phyloP scores from a whole-genome alignment of 345 rosid species.

The Turritis glabra region DNA sequence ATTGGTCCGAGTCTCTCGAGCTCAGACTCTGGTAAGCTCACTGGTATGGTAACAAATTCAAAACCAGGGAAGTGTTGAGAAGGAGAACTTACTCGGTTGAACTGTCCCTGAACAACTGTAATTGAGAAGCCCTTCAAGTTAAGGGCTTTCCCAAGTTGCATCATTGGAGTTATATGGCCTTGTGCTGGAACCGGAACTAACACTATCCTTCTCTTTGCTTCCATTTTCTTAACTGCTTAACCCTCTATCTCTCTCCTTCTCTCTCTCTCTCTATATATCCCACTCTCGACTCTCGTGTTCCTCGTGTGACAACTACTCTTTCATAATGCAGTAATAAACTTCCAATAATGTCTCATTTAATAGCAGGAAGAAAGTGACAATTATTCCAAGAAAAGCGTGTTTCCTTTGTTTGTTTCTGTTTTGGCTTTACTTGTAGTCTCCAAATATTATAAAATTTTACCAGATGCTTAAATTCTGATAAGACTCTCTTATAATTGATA shows the following conservation, averaged over 20 bases:
- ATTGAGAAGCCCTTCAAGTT: constrained; percentile 56
- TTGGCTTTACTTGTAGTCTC: neutral
- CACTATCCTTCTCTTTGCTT: constrained; percentile 33
- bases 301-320: neutral
- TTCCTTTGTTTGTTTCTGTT: neutral
- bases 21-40: constrained; percentile 29
- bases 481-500: too few relatives aligned
- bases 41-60: constrained; percentile 41
- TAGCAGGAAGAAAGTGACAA: neutral
- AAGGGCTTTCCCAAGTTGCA: constrained; percentile 57
- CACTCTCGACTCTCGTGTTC: neutral
- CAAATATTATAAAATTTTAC: too few relatives aligned
- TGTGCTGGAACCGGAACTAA: constrained; percentile 54
- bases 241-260: neutral
- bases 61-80: constrained; percentile 21
- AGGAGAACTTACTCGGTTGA: constrained; percentile 35
- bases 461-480: too few relatives aligned
- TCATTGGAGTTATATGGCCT: constrained; percentile 68
- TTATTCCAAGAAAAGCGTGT: neutral
- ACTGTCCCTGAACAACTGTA: constrained; percentile 41
- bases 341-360: neutral
- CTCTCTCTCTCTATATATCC: neutral
- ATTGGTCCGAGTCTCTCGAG: constrained; percentile 5
- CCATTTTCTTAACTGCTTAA: neutral
- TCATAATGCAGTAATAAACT: neutral